These are phyloP conservation scores for Talaromyces sp. DNA, from an alignment of 2,329 filamentous ascomycete species.

Conservation along the genomic window DNA sequence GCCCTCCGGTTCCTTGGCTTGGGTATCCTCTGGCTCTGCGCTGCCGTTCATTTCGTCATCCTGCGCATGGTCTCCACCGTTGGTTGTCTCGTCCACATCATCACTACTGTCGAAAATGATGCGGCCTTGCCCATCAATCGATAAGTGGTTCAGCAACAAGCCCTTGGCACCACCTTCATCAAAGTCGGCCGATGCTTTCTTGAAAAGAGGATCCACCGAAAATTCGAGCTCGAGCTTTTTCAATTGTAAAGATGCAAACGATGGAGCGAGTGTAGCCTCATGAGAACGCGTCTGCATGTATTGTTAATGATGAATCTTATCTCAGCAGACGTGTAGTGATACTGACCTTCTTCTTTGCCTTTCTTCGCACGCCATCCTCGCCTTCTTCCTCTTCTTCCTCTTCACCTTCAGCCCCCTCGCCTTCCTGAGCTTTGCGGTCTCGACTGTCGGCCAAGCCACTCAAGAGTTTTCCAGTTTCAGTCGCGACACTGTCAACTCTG, in stretches of 20 bases:
- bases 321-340: background rate
- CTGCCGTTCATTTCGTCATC: slow-evolving; percentile 41
- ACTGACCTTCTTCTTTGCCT: slow-evolving; percentile 67
- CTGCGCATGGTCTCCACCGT: slow-evolving; percentile 35
- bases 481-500: slow-evolving; percentile 95
- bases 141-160: slow-evolving; percentile 89
- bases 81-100: slow-evolving; percentile 61
- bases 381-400: slow-evolving; percentile 61
- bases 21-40: slow-evolving; percentile 46
- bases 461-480: slow-evolving; percentile 90
- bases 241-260: slow-evolving; percentile 81
- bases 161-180: slow-evolving; percentile 97
- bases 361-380: slow-evolving; percentile 50
- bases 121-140: slow-evolving; percentile 84
- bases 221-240: slow-evolving; percentile 99
- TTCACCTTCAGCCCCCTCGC: slow-evolving; percentile 61
- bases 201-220: slow-evolving; percentile 95
- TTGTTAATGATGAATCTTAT: slow-evolving; percentile 14
- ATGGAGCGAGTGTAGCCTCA: slow-evolving; percentile 87
- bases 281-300: slow-evolving; percentile 65
- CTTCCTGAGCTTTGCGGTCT: slow-evolving; percentile 67
- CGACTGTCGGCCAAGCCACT: slow-evolving; percentile 80
- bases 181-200: slow-evolving; percentile 97
- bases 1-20: slow-evolving; percentile 37
- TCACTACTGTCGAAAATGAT: slow-evolving; percentile 99